Evolutionary conservation across 2,329 filamentous ascomycete species (phyloP), one percentile per base, ranked within the genome.

Genomic region (Microcera coccophila): DNA sequence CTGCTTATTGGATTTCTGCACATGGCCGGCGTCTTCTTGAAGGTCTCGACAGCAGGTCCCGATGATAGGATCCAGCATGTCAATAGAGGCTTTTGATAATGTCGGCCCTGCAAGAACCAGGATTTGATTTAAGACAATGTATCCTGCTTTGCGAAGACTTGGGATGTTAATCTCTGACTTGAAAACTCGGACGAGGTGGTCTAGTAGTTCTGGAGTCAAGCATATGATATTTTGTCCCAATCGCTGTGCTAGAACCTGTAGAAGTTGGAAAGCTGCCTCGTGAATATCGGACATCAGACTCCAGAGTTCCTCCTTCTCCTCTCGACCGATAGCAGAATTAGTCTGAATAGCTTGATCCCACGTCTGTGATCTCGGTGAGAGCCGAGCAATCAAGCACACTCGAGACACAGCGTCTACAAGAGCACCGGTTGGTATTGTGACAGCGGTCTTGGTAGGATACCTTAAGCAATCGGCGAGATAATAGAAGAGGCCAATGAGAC

Each of bases 231-330:
- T 78, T 14, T 68, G 66, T 21, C 74, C 75, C 18, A 90, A 71
- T 10, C 84, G 76, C 41, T 72, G 63, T 17, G 80, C 61, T 35
- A 93, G 59, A 10, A 70, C 65, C 8, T 72, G 63, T 17, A 87
- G 66, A 2, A 95, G 65, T 17, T 76, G 65, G 41, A 95, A 68
- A n/a, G 80, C 77, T 12, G 85, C 81, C 12, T 82, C 66, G 58
- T 96, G 89, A 29, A 96, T 78, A 9, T 77, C 73, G 4, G 90
- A 87, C 10, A 96, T 73, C 15, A 79, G 72, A 36, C 76, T 70
- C 79, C 86, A 90, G 3, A 96, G 73, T 34, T 83, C 79, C 40
- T 95, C 88, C 47, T 84, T 84, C 65, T 96, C 91, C 38, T 94
- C 87, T 47, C 85, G 79, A 22, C 82, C 76, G 49, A 93, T 79